Evolutionary conservation across 2,329 filamentous ascomycete species (phyloP).

Genomic region (Mycogone perniciosa): DNA sequence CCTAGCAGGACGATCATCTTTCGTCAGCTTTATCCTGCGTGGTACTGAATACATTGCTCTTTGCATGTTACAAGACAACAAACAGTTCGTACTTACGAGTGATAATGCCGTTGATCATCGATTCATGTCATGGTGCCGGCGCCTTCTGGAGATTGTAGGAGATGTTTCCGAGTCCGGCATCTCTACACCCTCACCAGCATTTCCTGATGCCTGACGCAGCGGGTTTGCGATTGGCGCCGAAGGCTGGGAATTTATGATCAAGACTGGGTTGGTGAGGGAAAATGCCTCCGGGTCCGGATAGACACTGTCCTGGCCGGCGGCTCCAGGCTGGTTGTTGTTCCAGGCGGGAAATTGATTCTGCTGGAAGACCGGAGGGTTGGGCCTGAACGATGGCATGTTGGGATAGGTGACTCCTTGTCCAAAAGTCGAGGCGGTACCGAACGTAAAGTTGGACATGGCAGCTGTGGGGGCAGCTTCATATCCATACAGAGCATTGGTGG

Average conservation of each 20-base stretch:
- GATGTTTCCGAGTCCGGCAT: neutral
- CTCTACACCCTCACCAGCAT: neutral
- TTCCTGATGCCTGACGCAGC: neutral
- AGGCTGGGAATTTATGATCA: neutral
- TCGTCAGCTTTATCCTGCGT: too few relatives aligned
- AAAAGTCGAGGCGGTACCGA: neutral
- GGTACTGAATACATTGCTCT: too few relatives aligned
- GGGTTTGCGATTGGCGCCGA: neutral
- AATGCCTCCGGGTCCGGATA: neutral
- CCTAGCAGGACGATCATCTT: too few relatives aligned
- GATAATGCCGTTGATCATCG: neutral
- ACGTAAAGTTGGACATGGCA: neutral
- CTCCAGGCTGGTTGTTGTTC: conserved; percentile 4
- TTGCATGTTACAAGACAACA: too few relatives aligned
- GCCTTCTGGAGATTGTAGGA: too few relatives aligned
- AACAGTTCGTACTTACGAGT: too few relatives aligned
- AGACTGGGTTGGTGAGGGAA: neutral
- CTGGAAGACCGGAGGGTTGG: neutral
- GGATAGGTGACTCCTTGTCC: neutral
- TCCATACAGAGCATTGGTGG: neutral
- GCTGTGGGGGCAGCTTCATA: neutral
- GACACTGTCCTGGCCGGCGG: neutral
- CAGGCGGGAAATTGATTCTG: neutral
- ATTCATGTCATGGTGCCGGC: too few relatives aligned
- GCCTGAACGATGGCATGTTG: neutral